Percentiles rank a stretch among this genome's conserved stretches.
Conservation (phyloP, 331 rosid species). For the Quercus tomentella region DNA sequence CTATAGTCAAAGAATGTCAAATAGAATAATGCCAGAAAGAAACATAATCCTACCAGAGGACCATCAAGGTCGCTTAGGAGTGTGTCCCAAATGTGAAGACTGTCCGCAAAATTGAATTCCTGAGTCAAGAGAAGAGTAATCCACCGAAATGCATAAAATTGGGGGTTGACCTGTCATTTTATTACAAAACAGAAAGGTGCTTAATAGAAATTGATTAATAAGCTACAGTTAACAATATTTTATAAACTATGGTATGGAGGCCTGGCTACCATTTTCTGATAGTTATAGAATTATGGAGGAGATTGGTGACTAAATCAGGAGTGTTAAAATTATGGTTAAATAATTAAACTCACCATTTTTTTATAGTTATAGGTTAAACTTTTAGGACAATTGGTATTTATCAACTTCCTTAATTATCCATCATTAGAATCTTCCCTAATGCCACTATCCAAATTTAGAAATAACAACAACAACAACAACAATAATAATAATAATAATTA, state of each 20-base stretch:
- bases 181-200: not conserved
- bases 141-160: constrained; percentile 97
- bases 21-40: constrained; percentile 7
- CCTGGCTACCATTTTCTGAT: too few species aligned
- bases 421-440: too few species aligned
- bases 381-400: too few species aligned
- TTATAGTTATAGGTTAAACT: too few species aligned
- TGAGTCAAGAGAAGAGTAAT: constrained; percentile 96
- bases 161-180: constrained; percentile 59
- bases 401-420: too few species aligned
- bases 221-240: constrained; percentile 9
- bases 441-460: too few species aligned
- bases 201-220: not conserved
- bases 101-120: constrained; percentile 95
- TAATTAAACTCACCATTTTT: too few species aligned
- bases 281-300: too few species aligned
- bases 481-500: fast-evolving
- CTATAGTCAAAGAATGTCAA: not conserved
- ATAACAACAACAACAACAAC: too few species aligned
- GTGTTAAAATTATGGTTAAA: too few species aligned
- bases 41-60: constrained; percentile 59
- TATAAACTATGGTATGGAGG: not conserved
- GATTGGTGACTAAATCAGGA: too few species aligned
- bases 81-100: constrained; percentile 95
- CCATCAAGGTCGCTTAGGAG: constrained; percentile 96